Evolutionary conservation across 73 alveolate species (phyloP).

Genomic region (Uronychia binucleata): DNA sequence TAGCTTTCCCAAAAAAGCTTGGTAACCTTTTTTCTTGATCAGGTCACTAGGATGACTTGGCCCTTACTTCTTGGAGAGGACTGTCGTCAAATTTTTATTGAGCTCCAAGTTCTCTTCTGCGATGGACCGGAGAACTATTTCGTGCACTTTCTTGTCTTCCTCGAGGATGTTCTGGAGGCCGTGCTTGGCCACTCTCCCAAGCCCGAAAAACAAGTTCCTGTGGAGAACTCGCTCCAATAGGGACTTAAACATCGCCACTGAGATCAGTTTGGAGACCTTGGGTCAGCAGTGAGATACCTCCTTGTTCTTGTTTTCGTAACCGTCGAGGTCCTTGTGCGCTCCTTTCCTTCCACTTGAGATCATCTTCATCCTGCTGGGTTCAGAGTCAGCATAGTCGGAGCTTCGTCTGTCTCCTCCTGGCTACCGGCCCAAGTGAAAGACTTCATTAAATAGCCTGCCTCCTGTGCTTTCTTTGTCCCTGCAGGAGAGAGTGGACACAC

Average conservation of each 20-base stretch:
- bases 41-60: not conserved
- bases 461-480: no score
- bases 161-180: not conserved
- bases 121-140: not conserved
- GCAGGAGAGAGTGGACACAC: no score
- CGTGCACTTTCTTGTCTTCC: not conserved
- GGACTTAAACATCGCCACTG: not conserved
- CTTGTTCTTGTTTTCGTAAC: no score
- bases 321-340: no score
- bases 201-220: not conserved
- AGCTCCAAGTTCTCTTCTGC: not conserved
- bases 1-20: not conserved
- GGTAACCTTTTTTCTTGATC: not conserved
- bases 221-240: not conserved
- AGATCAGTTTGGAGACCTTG: not conserved
- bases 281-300: not conserved
- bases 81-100: not conserved
- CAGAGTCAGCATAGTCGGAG: no score
- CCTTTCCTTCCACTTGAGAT: not conserved
- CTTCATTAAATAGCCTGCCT: no score
- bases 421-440: no score
- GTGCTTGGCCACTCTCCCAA: not conserved
- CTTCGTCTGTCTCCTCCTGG: no score
- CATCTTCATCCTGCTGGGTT: no score
- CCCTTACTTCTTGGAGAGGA: not conserved